Conservation (phyloP, 805 yeast species). For the Saccharomycopsis amapae region DNA sequence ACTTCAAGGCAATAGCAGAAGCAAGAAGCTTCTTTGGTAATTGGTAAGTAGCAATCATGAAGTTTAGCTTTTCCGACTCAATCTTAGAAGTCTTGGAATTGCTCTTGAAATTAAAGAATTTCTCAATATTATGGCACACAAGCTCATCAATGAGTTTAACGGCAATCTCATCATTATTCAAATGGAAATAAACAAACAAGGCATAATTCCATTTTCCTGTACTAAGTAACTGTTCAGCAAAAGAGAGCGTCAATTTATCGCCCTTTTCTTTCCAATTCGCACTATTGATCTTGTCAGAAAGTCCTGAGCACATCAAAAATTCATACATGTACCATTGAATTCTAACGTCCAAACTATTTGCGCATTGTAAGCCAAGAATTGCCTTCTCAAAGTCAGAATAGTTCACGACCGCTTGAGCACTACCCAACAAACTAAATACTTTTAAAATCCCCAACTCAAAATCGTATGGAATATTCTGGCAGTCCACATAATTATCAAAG, state of each 20-base stretch:
- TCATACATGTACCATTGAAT: slow-evolving; percentile 48
- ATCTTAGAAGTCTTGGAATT: slow-evolving; percentile 5
- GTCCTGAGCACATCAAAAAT: background rate
- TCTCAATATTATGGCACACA: slow-evolving; percentile 23
- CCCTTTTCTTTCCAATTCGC: slow-evolving; percentile 21
- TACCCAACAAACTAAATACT: slow-evolving; percentile 26
- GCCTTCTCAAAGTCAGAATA: slow-evolving; percentile 14
- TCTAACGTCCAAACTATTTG: slow-evolving; percentile 30
- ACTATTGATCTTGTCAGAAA: slow-evolving; percentile 5
- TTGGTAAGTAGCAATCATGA: slow-evolving; percentile 20
- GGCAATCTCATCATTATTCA: slow-evolving; percentile 41
- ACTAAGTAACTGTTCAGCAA: slow-evolving; percentile 46
- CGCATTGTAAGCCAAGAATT: slow-evolving; percentile 17
- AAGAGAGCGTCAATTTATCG: slow-evolving; percentile 34
- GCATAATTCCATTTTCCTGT: slow-evolving; percentile 51
- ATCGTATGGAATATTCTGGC: background rate
- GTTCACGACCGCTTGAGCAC: slow-evolving; percentile 20
- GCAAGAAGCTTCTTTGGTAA: slow-evolving; percentile 42
- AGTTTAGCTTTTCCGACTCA: background rate
- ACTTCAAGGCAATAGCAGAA: slow-evolving; percentile 54
- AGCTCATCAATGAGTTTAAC: slow-evolving; percentile 30
- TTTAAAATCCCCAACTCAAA: slow-evolving; percentile 28
- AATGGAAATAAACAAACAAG: slow-evolving; percentile 53
- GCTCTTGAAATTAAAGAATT: slow-evolving; percentile 23
- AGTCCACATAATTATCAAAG: slow-evolving; percentile 21